Evolutionary conservation across 192 early-diverging fungal species (phyloP), one percentile per base, ranked within the genome.

Genomic region (Coemansia sp.): DNA sequence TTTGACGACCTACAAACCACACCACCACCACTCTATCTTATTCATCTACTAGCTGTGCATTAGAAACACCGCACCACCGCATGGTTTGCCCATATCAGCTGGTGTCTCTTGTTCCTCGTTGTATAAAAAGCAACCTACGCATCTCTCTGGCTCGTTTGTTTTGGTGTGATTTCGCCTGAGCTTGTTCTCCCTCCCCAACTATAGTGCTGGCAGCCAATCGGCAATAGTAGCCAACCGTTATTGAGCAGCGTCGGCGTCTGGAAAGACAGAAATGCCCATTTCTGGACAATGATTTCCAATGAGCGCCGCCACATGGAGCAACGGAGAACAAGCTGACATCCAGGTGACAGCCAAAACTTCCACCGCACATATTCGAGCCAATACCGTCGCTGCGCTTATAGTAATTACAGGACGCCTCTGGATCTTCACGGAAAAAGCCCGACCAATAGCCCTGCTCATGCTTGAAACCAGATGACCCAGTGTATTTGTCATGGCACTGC

Each of bases 141-240:
- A n/a, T n/a, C n/a, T n/a, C n/a, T n/a, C n/a, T n/a, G n/a, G n/a
- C n/a, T n/a, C 19, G n/a, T 25, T 6, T 49, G 18, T 22, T 49
- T 49, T 49, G 18, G 8, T 10, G 3, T 49, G 21, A 25, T 22
- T 13, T 23, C 47, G 21, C 13, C 19, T 14, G 21, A 18, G 14
- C 14, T 25, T 24, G 10, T 23, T 57, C 18, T 27, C 4, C 21
- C 23, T 44, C n/a, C 42, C 9, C 15, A 44, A 44, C 5, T 7
- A 44, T 6, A 15, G 19, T 18, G 27, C 19, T 49, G 22, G 21
- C 49, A 30, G 42, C 61, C 53, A 51, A 62, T 55, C 52, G 61
- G 61, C 53, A 62, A 38, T 55, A 48, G 43, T 49, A 40, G 53
- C 61, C 61, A 62, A 62, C 61, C 42, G 39, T 14, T 44, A 33